A percentile compares a stretch with the other conserved stretches of the same genome.
phyloP scores from a whole-genome alignment of 1,139 yeast genomes.

The Magnusiomyces sp. region DNA sequence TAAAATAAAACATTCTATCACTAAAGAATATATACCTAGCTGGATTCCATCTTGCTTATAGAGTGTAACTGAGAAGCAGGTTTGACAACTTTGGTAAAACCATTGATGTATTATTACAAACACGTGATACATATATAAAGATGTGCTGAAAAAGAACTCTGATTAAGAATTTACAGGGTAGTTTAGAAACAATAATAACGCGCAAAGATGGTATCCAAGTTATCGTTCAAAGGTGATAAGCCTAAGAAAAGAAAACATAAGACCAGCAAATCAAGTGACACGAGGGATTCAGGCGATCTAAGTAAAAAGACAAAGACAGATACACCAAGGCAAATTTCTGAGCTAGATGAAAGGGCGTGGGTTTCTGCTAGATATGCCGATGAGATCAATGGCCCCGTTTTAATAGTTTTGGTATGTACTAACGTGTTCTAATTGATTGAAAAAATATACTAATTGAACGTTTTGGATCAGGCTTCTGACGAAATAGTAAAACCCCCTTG shows the following conservation, averaged over 20 bases:
- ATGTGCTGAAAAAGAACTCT: too few relatives aligned
- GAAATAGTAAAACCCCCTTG: constrained; percentile 15
- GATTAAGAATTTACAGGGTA: too few relatives aligned
- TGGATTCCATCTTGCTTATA: too few relatives aligned
- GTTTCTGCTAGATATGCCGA: constrained; percentile 27
- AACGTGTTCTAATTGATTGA: constrained; percentile 7
- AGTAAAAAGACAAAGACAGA: constrained; percentile 3
- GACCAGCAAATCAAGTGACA: constrained; percentile 1
- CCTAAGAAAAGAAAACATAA: constrained; percentile 25
- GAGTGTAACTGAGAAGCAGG: too few relatives aligned
- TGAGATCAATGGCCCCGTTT: constrained; percentile 36
- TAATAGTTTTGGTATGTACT: constrained; percentile 21
- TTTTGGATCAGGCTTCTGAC: too few relatives aligned
- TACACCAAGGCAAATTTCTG: constrained; percentile 8
- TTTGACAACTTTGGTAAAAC: too few relatives aligned
- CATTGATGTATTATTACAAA: too few relatives aligned
- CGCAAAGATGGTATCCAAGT: constrained; percentile 35
- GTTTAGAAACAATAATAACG: constrained; percentile 17
- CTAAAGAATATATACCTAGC: too few relatives aligned
- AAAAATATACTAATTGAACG: too few relatives aligned
- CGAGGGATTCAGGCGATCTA: constrained; percentile 3
- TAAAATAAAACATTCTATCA: too few relatives aligned
- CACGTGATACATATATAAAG: too few relatives aligned
- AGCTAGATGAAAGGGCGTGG: constrained; percentile 30
- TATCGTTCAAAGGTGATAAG: constrained; percentile 38